phyloP scores from a whole-genome alignment of 2,329 filamentous ascomycete species.

The Lachnellula hyalina region DNA sequence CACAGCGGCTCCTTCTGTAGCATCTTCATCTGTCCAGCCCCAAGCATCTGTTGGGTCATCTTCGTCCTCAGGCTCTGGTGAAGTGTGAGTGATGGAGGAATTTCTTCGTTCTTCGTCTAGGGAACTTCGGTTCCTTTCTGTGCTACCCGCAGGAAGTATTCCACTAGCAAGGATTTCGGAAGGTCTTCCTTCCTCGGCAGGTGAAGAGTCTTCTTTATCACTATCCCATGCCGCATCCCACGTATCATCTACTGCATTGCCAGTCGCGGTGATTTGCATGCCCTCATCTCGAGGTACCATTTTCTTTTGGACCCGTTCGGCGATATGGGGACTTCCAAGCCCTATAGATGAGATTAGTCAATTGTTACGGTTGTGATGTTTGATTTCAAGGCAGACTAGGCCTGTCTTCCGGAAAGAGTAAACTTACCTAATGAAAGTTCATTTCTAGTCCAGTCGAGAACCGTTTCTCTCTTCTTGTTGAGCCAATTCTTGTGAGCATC shows the following conservation, averaged over 20 bases:
- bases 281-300: conserved; percentile 65
- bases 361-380: not conserved
- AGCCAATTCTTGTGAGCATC: conserved; percentile 82
- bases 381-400: not conserved
- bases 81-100: not conserved
- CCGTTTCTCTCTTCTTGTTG: conserved; percentile 71
- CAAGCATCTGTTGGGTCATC: conserved; percentile 50
- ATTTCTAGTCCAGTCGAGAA: conserved; percentile 68
- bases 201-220: conserved; percentile 52
- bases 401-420: not conserved
- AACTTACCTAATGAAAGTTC: conserved; percentile 48
- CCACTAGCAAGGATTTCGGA: not conserved
- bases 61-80: conserved; percentile 25
- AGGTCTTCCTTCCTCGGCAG: not conserved
- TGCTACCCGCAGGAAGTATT: conserved; percentile 3
- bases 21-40: conserved; percentile 76
- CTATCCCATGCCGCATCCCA: conserved; percentile 76
- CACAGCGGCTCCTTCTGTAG: conserved; percentile 30
- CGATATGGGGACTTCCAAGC: conserved; percentile 60
- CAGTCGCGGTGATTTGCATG: conserved; percentile 55
- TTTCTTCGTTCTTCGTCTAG: conserved; percentile 4
- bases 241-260: conserved; percentile 43
- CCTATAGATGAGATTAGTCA: conserved; percentile 37
- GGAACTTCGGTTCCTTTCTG: not conserved
- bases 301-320: conserved; percentile 82